These are phyloP conservation scores for Diaporthe sp. DNA, from an alignment of 2,329 filamentous ascomycete species.

Conservation along the genomic window DNA sequence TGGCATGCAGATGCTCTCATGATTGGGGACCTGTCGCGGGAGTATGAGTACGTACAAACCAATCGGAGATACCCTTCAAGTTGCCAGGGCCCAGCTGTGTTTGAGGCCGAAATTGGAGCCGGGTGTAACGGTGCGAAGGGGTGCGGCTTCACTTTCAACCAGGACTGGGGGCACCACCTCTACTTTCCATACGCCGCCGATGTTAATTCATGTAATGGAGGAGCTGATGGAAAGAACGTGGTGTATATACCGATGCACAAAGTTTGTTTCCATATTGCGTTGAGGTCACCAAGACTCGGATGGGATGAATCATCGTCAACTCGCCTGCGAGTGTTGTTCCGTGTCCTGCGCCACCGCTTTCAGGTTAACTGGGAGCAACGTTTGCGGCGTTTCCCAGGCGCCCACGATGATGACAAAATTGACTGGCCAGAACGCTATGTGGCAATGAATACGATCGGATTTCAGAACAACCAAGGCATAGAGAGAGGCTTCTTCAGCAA, in stretches of 20 bases:
- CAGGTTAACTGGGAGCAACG: slow-evolving; percentile 7
- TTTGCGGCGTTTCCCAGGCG: background rate
- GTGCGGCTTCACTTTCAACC: background rate
- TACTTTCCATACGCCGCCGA: slow-evolving; percentile 1
- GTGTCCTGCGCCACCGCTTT: slow-evolving; percentile 1
- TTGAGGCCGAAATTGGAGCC: background rate
- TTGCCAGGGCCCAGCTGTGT: background rate
- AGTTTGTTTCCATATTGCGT: background rate
- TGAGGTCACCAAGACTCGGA: background rate
- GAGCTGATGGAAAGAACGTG: slow-evolving; percentile 3
- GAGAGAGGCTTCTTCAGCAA: slow-evolving; percentile 4
- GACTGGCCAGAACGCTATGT: too few species aligned
- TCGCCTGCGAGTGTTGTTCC: background rate
- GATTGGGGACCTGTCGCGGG: slow-evolving; percentile 4
- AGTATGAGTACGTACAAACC: background rate
- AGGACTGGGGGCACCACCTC: too few species aligned
- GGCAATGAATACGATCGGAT: background rate
- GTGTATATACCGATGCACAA: background rate
- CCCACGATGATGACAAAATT: background rate
- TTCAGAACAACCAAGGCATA: background rate
- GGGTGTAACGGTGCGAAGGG: background rate
- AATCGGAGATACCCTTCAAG: background rate
- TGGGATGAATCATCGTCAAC: background rate
- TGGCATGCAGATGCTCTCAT: background rate
- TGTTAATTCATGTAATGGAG: background rate